phyloP scores from a whole-genome alignment of 192 early-diverging fungal genomes.

The Coemansia sp. region DNA sequence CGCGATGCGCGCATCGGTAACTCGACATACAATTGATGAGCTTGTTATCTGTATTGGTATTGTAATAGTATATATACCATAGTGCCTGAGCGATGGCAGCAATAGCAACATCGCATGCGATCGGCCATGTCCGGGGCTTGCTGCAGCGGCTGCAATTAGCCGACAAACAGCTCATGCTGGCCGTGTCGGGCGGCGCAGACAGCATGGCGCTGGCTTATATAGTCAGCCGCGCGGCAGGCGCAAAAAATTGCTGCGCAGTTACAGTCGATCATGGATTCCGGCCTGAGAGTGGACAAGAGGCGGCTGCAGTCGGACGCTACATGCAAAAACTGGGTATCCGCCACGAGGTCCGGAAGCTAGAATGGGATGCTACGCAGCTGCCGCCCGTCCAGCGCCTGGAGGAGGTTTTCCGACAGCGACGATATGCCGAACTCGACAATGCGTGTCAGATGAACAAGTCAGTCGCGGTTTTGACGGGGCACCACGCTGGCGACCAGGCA shows the following conservation, averaged over 20 bases:
- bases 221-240: constrained; percentile 19
- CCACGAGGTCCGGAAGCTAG: constrained; percentile 23
- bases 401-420: constrained; percentile 31
- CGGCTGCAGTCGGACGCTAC: constrained; percentile 16
- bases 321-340: constrained; percentile 33
- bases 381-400: constrained; percentile 34
- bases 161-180: constrained; percentile 39
- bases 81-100: not conserved
- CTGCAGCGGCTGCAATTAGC: constrained; percentile 18
- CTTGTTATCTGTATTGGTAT: too few species aligned
- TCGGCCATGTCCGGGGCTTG: constrained; percentile 16
- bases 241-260: constrained; percentile 31
- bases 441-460: constrained; percentile 11
- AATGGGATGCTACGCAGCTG: constrained; percentile 7
- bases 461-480: constrained; percentile 37
- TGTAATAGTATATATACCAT: not conserved
- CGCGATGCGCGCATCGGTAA: too few species aligned
- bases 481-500: constrained; percentile 50
- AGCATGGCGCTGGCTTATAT: constrained; percentile 53
- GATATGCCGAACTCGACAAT: constrained; percentile 24
- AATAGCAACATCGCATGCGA: not conserved
- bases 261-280: constrained; percentile 50
- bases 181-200: constrained; percentile 51
- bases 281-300: constrained; percentile 39
- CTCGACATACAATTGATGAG: too few species aligned